phyloP scores from a whole-genome alignment of 2,329 filamentous ascomycete genomes.

The Colletotrichum tropicale region DNA sequence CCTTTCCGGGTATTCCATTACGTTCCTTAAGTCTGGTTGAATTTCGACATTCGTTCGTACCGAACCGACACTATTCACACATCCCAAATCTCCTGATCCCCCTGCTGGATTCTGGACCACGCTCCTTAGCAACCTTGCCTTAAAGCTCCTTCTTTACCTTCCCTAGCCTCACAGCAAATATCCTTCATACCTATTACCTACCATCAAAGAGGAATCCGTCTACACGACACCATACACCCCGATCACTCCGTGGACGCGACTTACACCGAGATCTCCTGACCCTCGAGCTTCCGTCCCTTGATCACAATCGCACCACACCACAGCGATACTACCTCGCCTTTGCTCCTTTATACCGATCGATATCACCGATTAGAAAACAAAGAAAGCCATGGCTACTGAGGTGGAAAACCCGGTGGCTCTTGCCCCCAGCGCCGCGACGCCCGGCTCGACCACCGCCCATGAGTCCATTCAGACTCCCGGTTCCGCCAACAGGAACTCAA shows the following conservation, averaged over 20 bases:
- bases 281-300: not conserved
- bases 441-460: slow-evolving; percentile 26
- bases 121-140: slow-evolving; percentile 27
- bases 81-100: slow-evolving; percentile 21
- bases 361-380: not conserved
- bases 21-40: slow-evolving; percentile 39
- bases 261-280: slow-evolving; percentile 7
- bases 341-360: not conserved
- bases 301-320: not conserved
- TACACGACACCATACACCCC: not conserved
- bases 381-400: slow-evolving; percentile 40
- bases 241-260: slow-evolving; percentile 19
- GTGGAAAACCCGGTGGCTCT: slow-evolving; percentile 40
- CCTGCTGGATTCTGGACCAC: slow-evolving; percentile 24
- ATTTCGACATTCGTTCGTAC: slow-evolving; percentile 24
- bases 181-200: not conserved
- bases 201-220: not conserved
- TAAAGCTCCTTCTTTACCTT: slow-evolving; percentile 14
- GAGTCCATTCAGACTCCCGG: slow-evolving; percentile 42
- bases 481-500: slow-evolving; percentile 48
- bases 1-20: slow-evolving; percentile 52
- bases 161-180: slow-evolving; percentile 9
- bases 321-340: not conserved
- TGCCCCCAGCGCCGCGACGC: slow-evolving; percentile 24
- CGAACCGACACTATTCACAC: slow-evolving; percentile 20